Percentiles rank a stretch among this genome's conserved stretches.
phyloP scores from a whole-genome alignment of 176 grass and related monocot genomes.

The Avena insularis region DNA sequence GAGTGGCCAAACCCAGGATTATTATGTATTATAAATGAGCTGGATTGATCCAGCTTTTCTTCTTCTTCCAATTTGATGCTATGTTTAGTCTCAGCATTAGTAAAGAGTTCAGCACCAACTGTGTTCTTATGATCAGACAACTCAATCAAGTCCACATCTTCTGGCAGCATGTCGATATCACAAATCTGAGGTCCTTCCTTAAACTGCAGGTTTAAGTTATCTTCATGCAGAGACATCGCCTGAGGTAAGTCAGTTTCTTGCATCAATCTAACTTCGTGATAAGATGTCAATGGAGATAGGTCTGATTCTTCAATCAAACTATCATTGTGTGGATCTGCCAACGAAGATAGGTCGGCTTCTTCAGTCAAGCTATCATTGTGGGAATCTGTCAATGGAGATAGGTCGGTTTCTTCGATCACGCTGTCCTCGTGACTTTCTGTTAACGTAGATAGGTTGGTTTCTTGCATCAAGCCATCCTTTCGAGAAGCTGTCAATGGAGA shows the following conservation, averaged over 20 bases:
- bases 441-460: slow-evolving; percentile 20
- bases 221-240: slow-evolving; percentile 39
- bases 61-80: slow-evolving; percentile 49
- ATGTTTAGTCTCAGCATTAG: slow-evolving; percentile 42
- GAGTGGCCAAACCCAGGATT: slow-evolving; percentile 43
- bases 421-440: slow-evolving; percentile 33
- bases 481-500: slow-evolving; percentile 40
- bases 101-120: slow-evolving; percentile 35
- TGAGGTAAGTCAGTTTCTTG: slow-evolving; percentile 36
- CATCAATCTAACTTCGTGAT: slow-evolving; percentile 36
- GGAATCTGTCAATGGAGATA: slow-evolving; percentile 35
- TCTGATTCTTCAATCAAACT: slow-evolving; percentile 37
- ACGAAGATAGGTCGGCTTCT: slow-evolving; percentile 19
- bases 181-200: slow-evolving; percentile 35
- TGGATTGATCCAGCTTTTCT: slow-evolving; percentile 53
- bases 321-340: slow-evolving; percentile 35
- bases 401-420: slow-evolving; percentile 30
- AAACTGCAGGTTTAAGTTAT: slow-evolving; percentile 46
- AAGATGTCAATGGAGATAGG: slow-evolving; percentile 33
- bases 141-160: slow-evolving; percentile 63
- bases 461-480: slow-evolving; percentile 41
- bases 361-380: slow-evolving; percentile 35
- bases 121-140: slow-evolving; percentile 53
- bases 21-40: slow-evolving; percentile 58
- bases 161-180: slow-evolving; percentile 40